A percentile compares a stretch with the other conserved stretches of the same genome.
Evolutionary conservation across 1,284 basidiomycete species (phyloP).

Genomic region (Vanrija sp.): DNA sequence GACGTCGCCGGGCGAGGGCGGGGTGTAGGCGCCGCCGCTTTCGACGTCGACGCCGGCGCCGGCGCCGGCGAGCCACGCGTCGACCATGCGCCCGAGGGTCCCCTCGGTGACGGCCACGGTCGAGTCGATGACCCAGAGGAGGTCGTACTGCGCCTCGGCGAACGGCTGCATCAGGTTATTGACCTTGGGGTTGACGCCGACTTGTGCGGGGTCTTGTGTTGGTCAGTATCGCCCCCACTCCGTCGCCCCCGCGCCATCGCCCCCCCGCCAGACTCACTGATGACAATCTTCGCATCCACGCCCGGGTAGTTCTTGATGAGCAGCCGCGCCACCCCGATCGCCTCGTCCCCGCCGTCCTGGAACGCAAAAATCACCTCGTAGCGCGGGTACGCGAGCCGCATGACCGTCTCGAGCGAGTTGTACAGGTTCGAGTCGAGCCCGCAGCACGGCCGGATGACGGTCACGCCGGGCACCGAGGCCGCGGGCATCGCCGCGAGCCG

Average conservation of each 20-base stretch:
- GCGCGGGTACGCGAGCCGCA: slow-evolving; percentile 79
- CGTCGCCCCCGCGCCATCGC: background rate
- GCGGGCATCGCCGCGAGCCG: slow-evolving; percentile 57
- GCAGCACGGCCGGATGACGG: slow-evolving; percentile 83
- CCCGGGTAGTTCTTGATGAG: slow-evolving; percentile 67
- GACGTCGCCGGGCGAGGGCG: slow-evolving; percentile 51
- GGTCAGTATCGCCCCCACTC: background rate
- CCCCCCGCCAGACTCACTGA: slow-evolving; percentile 57
- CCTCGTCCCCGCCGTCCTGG: slow-evolving; percentile 75
- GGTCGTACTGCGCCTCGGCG: slow-evolving; percentile 72
- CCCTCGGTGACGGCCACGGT: slow-evolving; percentile 75
- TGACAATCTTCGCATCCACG: slow-evolving; percentile 65
- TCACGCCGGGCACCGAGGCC: slow-evolving; percentile 71
- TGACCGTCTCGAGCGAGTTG: slow-evolving; percentile 87
- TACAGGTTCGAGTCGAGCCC: slow-evolving; percentile 89
- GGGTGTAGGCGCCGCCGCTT: slow-evolving; percentile 26
- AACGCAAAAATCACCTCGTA: slow-evolving; percentile 85
- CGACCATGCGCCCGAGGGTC: slow-evolving; percentile 82
- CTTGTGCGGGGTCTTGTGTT: slow-evolving; percentile 45
- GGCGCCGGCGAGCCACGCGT: slow-evolving; percentile 51
- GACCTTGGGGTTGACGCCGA: slow-evolving; percentile 96
- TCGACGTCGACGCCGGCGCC: slow-evolving; percentile 26
- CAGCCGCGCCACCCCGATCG: slow-evolving; percentile 69
- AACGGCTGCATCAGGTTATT: slow-evolving; percentile 91
- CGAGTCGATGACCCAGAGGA: slow-evolving; percentile 95